Base-by-base conservation (phyloP, 2,329 filamentous ascomycete species). In the Trichoderma aggressivum region DNA sequence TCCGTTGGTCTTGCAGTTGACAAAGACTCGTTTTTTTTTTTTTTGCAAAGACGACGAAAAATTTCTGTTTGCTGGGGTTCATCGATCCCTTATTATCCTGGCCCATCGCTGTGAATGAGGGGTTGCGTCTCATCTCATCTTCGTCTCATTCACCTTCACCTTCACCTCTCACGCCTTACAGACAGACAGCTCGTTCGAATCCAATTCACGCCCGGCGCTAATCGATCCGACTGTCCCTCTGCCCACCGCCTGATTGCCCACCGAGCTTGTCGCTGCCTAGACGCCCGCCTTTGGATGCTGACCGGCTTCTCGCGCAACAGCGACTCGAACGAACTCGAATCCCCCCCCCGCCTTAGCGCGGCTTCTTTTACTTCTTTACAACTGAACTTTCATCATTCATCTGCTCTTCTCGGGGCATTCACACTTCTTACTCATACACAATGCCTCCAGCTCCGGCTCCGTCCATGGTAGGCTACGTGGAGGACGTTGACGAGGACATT, bases 401-500 rank as follows among this genome's bases (percentile, higher is more conserved):
- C 14, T 74, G 72, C 74, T 76, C 74, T 53, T 70, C 69, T 55
- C 14, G 43, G 43, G 18, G 43, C 43, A 47, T n/a, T 47, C 43
- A 47, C 18, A n/a, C 8, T 21, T 47, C 5, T 21, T 12, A 59
- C 43, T 30, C n/a, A 53, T 21, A 18, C 59, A 80, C 76, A 77
- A 88, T 88, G 85, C 80, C 84, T 70, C 6, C 74, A 72, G n/a
- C n/a, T n/a, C n/a, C n/a, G n/a, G n/a, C n/a, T n/a, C n/a, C n/a
- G 75, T 78, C 60, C 74, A 80, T 75, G 79, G 63, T 84, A 69
- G 82, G 83, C 71, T 84, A 83, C 76, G 81, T 86, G 71, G 83
- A 88, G 77, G 87, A 88, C 43, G 84, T 80, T 60, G 85, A 87
- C 75, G 85, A 88, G 75, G 86, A 87, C 85, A 82, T n/a, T 43